Base-by-base conservation (phyloP, 2,329 filamentous ascomycete species). In the Bretziella fagacearum region DNA sequence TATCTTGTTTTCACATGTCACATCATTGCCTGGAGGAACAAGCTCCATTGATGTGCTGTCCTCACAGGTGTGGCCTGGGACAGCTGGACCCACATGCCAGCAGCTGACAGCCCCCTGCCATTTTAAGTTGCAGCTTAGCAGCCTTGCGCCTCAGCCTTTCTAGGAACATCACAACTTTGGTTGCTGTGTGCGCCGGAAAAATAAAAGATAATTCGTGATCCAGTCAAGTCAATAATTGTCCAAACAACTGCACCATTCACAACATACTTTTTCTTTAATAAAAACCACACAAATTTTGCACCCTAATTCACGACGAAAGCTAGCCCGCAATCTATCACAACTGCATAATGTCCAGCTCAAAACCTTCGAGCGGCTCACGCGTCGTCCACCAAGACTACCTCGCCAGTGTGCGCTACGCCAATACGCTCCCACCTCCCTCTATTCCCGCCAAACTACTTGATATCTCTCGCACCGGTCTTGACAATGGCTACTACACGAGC, bases 371-470 rank as follows among this genome's bases (percentile, higher is more conserved):
- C 53, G 68, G 70, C 60, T 71, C 74, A 62, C 71, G 74, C 61
- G 69, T 74, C 58, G 69, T 79, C 56, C 85, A 93, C 60, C 91
- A 98, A 65, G 91, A 98, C 65, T 96, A 95, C 65, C 94, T 98
- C 60, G 89, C 87, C 53, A 82, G 87, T 57, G 84, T 95, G 58
- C 78, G 91, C 63, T 98, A 93, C 63, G 86, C 85, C 58, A 98
- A 98, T 75, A 81, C 85, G 55, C 78, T 98, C 13, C 91, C 91
- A 53, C 87, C 91, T 53, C 91, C 91, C 47, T 85, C 89, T 47
- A 86, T 87, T 59, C 86, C 89, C 1, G 91, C 91, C 1, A 98
- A 98, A 70, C 79, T 98, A 53, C 81, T 98, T 56, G 85, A 96
- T 54, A 94, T 98, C 52, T 89, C 91, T 8, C 94, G 93, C 57